Evolutionary conservation across 805 yeast species (phyloP).

Genomic region (Metschnikowia reukaufii): DNA sequence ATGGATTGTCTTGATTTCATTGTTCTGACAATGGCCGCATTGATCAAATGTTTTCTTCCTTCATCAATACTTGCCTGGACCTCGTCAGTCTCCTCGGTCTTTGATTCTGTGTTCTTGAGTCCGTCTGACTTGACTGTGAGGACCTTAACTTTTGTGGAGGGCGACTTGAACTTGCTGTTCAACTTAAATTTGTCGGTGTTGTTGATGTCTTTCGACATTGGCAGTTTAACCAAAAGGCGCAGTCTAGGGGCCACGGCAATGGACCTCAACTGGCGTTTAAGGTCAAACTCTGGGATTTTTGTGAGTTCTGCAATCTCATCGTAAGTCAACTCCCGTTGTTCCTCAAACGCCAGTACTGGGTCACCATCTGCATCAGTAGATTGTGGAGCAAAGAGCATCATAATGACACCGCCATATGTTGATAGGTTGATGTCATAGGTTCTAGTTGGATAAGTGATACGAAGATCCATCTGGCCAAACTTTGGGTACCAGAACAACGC

Average conservation of each 20-base stretch:
- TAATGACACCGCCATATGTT: constrained; percentile 73
- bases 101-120: constrained; percentile 33
- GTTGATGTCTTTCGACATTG: constrained; percentile 71
- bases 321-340: constrained; percentile 54
- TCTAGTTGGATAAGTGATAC: constrained; percentile 64
- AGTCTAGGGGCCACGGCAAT: constrained; percentile 81
- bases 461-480: constrained; percentile 79
- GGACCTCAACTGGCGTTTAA: constrained; percentile 76
- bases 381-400: constrained; percentile 63
- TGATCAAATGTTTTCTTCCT: constrained; percentile 66
- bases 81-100: constrained; percentile 51
- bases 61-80: constrained; percentile 59
- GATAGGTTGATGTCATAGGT: constrained; percentile 81
- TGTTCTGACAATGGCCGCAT: constrained; percentile 85
- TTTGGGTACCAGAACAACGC: constrained; percentile 72
- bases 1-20: constrained; percentile 72
- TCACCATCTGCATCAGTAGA: constrained; percentile 30
- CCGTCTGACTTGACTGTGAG: constrained; percentile 52
- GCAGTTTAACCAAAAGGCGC: constrained; percentile 69
- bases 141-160: constrained; percentile 69
- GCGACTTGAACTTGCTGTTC: constrained; percentile 67
- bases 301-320: constrained; percentile 66
- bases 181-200: constrained; percentile 63
- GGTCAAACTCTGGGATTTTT: constrained; percentile 68
- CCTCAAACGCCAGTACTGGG: constrained; percentile 46